Conservation (phyloP, 768 basidiomycete genomes). For the Naematelia encephala region DNA sequence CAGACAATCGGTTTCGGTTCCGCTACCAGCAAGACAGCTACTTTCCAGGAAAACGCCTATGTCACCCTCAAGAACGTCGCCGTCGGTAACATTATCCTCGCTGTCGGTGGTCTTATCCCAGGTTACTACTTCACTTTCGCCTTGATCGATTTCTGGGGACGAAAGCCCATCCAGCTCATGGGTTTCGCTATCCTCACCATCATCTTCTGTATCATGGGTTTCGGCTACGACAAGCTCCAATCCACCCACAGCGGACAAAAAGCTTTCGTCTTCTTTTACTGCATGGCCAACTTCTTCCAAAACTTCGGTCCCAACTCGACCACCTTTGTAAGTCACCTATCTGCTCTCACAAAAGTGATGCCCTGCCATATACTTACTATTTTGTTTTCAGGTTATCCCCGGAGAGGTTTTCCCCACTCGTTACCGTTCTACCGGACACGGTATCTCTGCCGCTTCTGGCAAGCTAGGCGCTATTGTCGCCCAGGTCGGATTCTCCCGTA, state of each 20-base stretch:
- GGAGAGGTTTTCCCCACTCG: conserved; percentile 52
- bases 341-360: not conserved
- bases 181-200: conserved; percentile 45
- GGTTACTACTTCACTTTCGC: conserved; percentile 51
- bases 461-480: conserved; percentile 53
- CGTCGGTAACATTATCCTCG: conserved; percentile 50
- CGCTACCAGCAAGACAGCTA: conserved; percentile 43
- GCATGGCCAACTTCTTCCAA: conserved; percentile 52
- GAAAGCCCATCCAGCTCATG: conserved; percentile 52
- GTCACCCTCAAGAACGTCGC: conserved; percentile 47
- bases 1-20: conserved; percentile 67
- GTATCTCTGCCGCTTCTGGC: conserved; percentile 49
- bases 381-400: conserved; percentile 39
- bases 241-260: conserved; percentile 40
- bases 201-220: conserved; percentile 48
- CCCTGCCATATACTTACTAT: not conserved
- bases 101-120: conserved; percentile 51
- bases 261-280: conserved; percentile 49
- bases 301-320: conserved; percentile 43
- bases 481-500: conserved; percentile 51
- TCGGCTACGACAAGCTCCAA: conserved; percentile 49
- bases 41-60: conserved; percentile 36
- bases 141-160: conserved; percentile 49
- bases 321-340: conserved; percentile 10
- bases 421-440: conserved; percentile 51